Percentiles rank a stretch among this genome's conserved stretches.
Conservation (phyloP, 2,329 filamentous ascomycete species). For the Xylariaceae sp. region DNA sequence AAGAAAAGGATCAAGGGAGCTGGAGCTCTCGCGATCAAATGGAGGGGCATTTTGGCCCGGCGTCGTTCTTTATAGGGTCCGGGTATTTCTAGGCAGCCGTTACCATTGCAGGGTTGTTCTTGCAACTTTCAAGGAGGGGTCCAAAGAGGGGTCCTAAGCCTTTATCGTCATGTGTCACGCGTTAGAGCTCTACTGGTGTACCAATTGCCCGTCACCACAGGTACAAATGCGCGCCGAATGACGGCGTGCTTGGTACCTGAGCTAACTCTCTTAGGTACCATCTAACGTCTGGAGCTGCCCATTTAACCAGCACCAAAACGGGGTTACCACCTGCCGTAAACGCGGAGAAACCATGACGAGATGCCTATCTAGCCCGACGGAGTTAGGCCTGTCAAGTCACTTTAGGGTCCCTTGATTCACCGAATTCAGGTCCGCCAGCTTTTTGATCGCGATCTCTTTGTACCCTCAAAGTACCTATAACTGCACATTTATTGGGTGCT, state of each 20-base stretch:
- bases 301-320: too few species aligned
- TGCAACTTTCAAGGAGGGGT: neutral
- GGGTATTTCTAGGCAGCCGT: neutral
- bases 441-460: too few species aligned
- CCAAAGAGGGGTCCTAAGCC: neutral
- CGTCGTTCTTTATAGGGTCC: neutral
- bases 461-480: too few species aligned
- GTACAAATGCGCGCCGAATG: neutral
- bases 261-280: neutral
- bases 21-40: constrained; percentile 5
- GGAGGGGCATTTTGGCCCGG: constrained; percentile 15
- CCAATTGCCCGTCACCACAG: neutral
- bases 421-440: too few species aligned
- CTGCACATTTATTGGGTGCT: too few species aligned
- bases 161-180: neutral
- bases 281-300: neutral
- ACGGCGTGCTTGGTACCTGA: neutral
- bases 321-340: too few species aligned
- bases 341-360: too few species aligned
- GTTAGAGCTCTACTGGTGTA: neutral
- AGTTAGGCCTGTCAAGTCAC: too few species aligned
- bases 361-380: too few species aligned
- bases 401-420: too few species aligned
- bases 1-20: neutral
- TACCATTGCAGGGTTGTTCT: neutral